Evolutionary conservation across 2,329 filamentous ascomycete species (phyloP), one percentile per base, ranked within the genome.

Genomic region (Periconia macrospinosa): DNA sequence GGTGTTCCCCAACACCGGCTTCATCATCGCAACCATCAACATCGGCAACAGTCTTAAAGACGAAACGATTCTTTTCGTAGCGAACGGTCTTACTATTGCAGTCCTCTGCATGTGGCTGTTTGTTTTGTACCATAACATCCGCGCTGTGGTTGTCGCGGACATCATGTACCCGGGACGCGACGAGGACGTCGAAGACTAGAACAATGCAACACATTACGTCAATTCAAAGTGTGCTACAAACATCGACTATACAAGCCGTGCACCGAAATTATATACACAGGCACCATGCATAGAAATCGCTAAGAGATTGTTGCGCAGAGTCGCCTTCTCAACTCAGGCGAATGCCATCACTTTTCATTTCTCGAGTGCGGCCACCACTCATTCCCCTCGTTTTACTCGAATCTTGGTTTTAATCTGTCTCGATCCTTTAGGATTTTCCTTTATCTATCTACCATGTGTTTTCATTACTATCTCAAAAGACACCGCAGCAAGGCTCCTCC

Each of bases 151-250:
- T 50, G 74, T 73, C 15, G 74, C 78, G 45, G 77, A 84, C 53
- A 83, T 87, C 50, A 75, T 86, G 60, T 85, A 79, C 57, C 81
- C 81, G 3, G 83, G 82, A 8, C 82, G 80, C 59, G 83, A 86
- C 53, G 83, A 86, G 64, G 83, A 86, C 59, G 75, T 75, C 33
- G 74, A 74, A 44, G 70, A 71, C 45, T 70, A 70, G 42, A 20
- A 18, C 14, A 6, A 3, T 11, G 19, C 13, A 30, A 11, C 33
- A 18, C 18, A 2, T n/a, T 13, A 48, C 14, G 10, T 23, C 18
- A 19, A 30, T 27, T 14, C 19, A 17, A 10, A 23, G 23, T 23
- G 20, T 10, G 8, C 33, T 15, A 15, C n/a, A 15, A 20, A 15
- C 13, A 18, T 5, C 9, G 10, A 8, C 13, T 10, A 18, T 18